A percentile compares a stretch with the other conserved stretches of the same genome.
Conservation (phyloP, 441 rosid species). For the Jatropha podagrica region DNA sequence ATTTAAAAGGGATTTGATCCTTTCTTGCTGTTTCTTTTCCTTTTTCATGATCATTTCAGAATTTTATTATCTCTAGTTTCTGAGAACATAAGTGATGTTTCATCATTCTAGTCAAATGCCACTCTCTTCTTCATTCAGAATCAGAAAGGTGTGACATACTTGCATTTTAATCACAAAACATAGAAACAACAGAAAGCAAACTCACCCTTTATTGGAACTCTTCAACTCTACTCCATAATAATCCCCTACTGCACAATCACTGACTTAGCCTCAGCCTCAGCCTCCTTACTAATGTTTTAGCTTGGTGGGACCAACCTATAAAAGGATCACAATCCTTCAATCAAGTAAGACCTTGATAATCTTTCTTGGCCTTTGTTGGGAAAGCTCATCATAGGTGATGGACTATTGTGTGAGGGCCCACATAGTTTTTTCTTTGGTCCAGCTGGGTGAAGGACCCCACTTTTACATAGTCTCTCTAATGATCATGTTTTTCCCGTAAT, state of each 20-base stretch:
- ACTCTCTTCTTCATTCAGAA: constrained; percentile 12
- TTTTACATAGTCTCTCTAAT: constrained; percentile 25
- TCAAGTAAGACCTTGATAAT: constrained; percentile 15
- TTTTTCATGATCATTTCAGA: neutral
- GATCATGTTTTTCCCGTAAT: constrained; percentile 38
- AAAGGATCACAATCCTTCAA: constrained; percentile 7
- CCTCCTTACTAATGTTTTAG: neutral
- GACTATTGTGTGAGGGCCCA: constrained; percentile 20
- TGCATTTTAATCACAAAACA: constrained; percentile 21
- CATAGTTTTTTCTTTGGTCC: constrained; percentile 30
- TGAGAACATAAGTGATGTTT: constrained; percentile 7
- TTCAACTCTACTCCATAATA: neutral
- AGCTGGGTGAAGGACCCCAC: constrained; percentile 37
- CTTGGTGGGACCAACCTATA: constrained; percentile 9
- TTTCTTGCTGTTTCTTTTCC: neutral
- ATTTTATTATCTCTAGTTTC: constrained; percentile 9
- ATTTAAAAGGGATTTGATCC: neutral
- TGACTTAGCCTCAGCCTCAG: neutral
- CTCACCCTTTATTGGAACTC: constrained; percentile 25
- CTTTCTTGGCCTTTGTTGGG: constrained; percentile 13
- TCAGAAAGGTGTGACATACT: constrained; percentile 10
- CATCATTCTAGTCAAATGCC: constrained; percentile 25
- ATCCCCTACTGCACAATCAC: neutral
- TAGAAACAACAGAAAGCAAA: constrained; percentile 15
- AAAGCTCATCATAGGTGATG: constrained; percentile 22